Percentiles rank a stretch among this genome's conserved stretches.
Conservation (phyloP, 2,329 filamentous ascomycete species). For the Arthrinium phaeospermum region DNA sequence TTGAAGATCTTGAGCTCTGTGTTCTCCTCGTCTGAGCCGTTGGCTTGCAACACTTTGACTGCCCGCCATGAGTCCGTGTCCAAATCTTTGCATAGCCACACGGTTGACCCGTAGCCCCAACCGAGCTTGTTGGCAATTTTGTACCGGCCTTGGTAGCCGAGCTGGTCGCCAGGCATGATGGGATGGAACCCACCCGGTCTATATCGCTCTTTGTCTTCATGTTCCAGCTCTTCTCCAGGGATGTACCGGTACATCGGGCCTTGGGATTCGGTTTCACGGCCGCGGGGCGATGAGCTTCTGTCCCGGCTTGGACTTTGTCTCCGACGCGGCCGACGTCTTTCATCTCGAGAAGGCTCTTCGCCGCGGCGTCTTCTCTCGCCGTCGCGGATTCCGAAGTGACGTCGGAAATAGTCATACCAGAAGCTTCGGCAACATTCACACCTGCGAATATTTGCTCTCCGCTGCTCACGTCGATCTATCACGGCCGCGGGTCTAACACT, state of each 20-base stretch:
- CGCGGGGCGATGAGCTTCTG: not conserved
- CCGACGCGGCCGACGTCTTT: too few relatives aligned
- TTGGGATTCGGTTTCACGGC: not conserved
- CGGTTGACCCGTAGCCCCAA: not conserved
- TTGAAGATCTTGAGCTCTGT: not conserved
- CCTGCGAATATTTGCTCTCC: not conserved
- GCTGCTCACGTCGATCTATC: too few relatives aligned
- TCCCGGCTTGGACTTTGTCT: too few relatives aligned
- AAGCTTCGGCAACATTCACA: not conserved
- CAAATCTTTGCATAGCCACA: not conserved
- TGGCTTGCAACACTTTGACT: not conserved
- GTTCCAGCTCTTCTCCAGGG: not conserved
- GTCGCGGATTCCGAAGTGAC: too few relatives aligned
- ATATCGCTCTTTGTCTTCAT: not conserved
- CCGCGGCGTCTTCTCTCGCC: too few relatives aligned
- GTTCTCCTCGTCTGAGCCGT: not conserved
- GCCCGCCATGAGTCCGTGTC: not conserved
- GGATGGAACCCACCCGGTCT: not conserved
- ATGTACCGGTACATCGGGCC: not conserved
- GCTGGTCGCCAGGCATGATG: not conserved
- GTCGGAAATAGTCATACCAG: not conserved
- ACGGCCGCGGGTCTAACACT: too few relatives aligned
- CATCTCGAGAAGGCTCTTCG: too few relatives aligned
- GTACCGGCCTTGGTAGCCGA: not conserved
- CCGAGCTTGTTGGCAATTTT: not conserved